Evolutionary conservation across 805 yeast genomes (phyloP), one percentile per base, ranked within the genome.

Genomic region (Spathaspora passalidarum): DNA sequence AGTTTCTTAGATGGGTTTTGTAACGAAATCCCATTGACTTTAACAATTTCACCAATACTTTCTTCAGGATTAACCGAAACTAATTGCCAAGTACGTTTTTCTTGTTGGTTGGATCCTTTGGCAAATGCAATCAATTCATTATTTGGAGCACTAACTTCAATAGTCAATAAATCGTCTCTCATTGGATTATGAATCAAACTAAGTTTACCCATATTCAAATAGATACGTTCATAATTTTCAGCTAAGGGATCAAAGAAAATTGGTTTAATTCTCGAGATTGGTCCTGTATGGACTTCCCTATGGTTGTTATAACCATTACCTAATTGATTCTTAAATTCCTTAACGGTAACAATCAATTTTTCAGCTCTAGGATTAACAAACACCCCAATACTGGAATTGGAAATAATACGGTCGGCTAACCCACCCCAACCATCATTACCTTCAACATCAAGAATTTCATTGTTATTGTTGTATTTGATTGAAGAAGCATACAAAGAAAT

Each of bases 351-450:
- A 26, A 80, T 75, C 52, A 89, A 69, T 47, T 73, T 75, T 55
- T 85, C 91, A 3, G 94, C 89, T 61, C 95, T 75, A 21, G 92
- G 90, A 49, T 88, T 86, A 22, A 86, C 77, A 3, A 91, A 92
- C 44, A 88, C 80, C 51, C 96, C 96, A 45, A 78, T 78, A 47
- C 75, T 79, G 0, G 91, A 79, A 20, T 95, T 94, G 13, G 79
- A 62, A 51, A 89, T 83, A 49, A 89, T 86, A 56, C 95, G 72
- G 56, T 88, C 89, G 18, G 86, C 78, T 42, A 87, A 66, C 50
- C 85, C 91, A 66, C 96, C 97, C 96, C 96, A 89, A 42, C 97
- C 97, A 49, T 80, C 76, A 48, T 62, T 66, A n/a, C 51, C 50
- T 9, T 4, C 10, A 16, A 44, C 49, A 3, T 45, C 38, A 32